A percentile compares a stretch with the other conserved stretches of the same genome.
phyloP scores from a whole-genome alignment of 441 rosid species.

The Arabidopsis lyrata region DNA sequence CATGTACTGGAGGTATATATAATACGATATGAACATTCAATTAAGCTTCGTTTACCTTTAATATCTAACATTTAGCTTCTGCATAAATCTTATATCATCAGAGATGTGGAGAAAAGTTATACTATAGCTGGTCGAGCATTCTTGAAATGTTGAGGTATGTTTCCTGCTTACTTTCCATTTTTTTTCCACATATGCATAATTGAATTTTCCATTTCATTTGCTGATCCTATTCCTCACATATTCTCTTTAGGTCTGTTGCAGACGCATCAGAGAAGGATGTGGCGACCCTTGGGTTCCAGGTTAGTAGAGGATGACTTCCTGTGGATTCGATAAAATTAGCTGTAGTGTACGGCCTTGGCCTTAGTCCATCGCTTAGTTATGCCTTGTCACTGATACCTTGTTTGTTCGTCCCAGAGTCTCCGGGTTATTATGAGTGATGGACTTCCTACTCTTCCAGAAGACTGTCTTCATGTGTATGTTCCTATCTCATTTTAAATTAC shows the following conservation, averaged over 20 bases:
- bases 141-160: constrained; percentile 93
- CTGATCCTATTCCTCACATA: constrained; percentile 36
- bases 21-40: constrained; percentile 34
- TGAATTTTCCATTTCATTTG: constrained; percentile 18
- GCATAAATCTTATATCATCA: constrained; percentile 47
- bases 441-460: constrained; percentile 83
- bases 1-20: constrained; percentile 89
- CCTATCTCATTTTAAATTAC: constrained; percentile 18
- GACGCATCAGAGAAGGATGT: constrained; percentile 96
- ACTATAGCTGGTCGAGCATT: constrained; percentile 88
- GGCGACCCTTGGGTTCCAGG: constrained; percentile 96
- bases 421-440: constrained; percentile 96
- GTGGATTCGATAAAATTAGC: constrained; percentile 21
- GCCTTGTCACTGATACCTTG: constrained; percentile 24
- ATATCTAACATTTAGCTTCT: constrained; percentile 37
- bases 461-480: constrained; percentile 90
- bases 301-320: constrained; percentile 49
- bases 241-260: constrained; percentile 81
- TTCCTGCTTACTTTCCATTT: constrained; percentile 12
- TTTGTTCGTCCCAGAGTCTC: constrained; percentile 67
- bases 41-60: constrained; percentile 38
- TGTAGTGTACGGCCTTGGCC: constrained; percentile 8
- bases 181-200: background rate
- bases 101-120: constrained; percentile 95
- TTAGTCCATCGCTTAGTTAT: constrained; percentile 26